Base-by-base conservation (phyloP, 345 rosid genomes). In the Triadica sebifera region DNA sequence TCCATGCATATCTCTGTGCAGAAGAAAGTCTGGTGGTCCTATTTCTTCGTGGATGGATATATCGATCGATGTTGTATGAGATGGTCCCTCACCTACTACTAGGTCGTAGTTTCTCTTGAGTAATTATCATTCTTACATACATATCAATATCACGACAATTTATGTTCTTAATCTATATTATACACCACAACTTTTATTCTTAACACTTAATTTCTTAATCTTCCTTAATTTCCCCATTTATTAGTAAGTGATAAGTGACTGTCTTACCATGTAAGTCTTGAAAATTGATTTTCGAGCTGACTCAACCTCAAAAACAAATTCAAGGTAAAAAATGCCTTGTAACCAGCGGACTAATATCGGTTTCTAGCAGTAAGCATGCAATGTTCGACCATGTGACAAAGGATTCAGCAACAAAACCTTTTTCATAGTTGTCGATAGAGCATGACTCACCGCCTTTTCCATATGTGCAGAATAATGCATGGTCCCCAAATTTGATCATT, bases 391-490 rank as follows among this genome's bases (percentile, higher is more conserved):
- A 84, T 80, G 85, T 80, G 87, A 80, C 68, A 74, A 53, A 76
- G 61, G 74, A 73, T 75, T 82, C 71, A 75, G 71, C 45, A 49
- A 19, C 62, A 39, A 73, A 75, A 59, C 68, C 79, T 70, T 80
- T 86, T 84, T 82, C 72, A 83, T 80, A 82, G 84, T 70, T 82
- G 89, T 81, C 84, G 82, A 86, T 86, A 86, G 84, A 86, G 87
- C 87, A 82, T 34, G 79, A 73, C 78, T 69, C 56, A 16, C 79
- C 55, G n/a, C 62, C 82, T 81, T 83, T 81, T 72, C 73, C 10
- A 76, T 73, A 74, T 72, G 41, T 68, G 67, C 64, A 81, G 71
- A 61, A 53, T 43, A 34, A 46, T 78, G 86, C 83, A 43, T 43
- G 47, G 47, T 83, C 83, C 87, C 80, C 82, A 43, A 58, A 38